Evolutionary conservation across 2,329 filamentous ascomycete genomes (phyloP), one percentile per base, ranked within the genome.

Genomic region (Pestalotiopsis sp.): DNA sequence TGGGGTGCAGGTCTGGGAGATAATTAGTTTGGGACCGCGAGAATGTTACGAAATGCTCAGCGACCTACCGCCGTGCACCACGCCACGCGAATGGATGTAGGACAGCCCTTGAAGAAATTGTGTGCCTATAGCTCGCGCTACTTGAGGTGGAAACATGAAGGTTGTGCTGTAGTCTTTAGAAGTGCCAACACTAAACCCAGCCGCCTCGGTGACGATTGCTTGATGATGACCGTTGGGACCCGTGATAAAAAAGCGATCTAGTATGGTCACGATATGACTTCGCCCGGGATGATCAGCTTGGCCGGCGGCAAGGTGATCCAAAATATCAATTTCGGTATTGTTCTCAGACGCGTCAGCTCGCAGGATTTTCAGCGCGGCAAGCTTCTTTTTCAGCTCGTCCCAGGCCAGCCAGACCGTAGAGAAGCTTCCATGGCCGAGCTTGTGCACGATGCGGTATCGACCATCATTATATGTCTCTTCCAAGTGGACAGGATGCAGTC

Each of bases 401-500:
- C 58, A 61, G 58, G 4, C 58, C 11, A 65, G 11, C 75, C 75
- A 76, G 36, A 76, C 73, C 2, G 71, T 75, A 39, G 69, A 70
- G 25, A 70, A 73, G 1, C 72, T 71, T 17, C 74, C 74, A 23
- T 63, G 64, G 6, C 74, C 74, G 23, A 75, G 72, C 67, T 75
- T 76, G 61, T 74, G 69, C 20, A 74, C 57, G 64, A 75, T 70
- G 12, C 67, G 67, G 61, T 72, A 75, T 52, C 72, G 71, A 17
- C 52, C 66, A 4, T 69, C 59, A 2, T 69, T 68, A 9, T 70
- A 68, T 1, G 52, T 56, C 63, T 76, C 74, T 5, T 71, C 73
- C 11, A 76, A 57, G 38, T 73, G 70, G 38, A 77, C 67, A 49
- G 74, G 75, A 61, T 76, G 74, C 41, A 70, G 67, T 11, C 75